Conservation (phyloP, 805 yeast species). For the Ogataea polymorpha region DNA sequence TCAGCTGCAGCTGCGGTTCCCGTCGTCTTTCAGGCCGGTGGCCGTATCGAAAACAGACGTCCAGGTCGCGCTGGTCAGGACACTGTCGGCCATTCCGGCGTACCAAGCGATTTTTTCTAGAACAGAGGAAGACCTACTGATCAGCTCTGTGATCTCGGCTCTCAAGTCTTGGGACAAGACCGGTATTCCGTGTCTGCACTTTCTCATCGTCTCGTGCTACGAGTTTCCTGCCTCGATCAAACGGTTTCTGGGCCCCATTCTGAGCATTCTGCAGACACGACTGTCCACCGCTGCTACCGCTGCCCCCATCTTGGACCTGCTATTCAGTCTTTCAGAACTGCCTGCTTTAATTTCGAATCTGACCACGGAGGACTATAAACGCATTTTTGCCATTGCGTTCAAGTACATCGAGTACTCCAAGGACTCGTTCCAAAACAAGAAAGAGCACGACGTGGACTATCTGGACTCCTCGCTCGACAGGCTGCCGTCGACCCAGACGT, state of each 20-base stretch:
- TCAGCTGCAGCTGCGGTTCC: conserved; percentile 52
- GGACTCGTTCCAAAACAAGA: conserved; percentile 35
- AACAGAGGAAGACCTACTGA: conserved; percentile 59
- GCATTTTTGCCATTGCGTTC: conserved; percentile 82
- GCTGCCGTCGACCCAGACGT: conserved; percentile 48
- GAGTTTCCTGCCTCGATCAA: conserved; percentile 74
- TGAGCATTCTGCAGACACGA: conserved; percentile 71
- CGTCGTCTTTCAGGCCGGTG: conserved; percentile 39
- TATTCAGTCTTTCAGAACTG: conserved; percentile 60
- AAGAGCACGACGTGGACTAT: conserved; percentile 33
- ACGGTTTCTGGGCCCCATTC: conserved; percentile 61
- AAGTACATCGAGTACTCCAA: conserved; percentile 70
- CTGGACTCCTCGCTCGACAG: conserved; percentile 51
- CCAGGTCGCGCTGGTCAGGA: conserved; percentile 62
- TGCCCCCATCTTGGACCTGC: conserved; percentile 72
- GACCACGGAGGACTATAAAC: conserved; percentile 70
- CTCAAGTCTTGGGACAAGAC: conserved; percentile 75
- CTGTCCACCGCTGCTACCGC: conserved; percentile 67
- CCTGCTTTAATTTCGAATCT: conserved; percentile 69
- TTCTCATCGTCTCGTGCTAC: conserved; percentile 73
- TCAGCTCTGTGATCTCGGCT: conserved; percentile 57
- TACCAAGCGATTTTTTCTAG: conserved; percentile 53
- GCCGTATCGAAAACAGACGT: conserved; percentile 55
- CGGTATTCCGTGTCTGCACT: conserved; percentile 74
- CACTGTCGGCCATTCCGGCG: conserved; percentile 59